Percentiles rank a stretch among this genome's conserved stretches.
Evolutionary conservation across 2,329 filamentous ascomycete species (phyloP).

Genomic region (Colletotrichum australisinense): DNA sequence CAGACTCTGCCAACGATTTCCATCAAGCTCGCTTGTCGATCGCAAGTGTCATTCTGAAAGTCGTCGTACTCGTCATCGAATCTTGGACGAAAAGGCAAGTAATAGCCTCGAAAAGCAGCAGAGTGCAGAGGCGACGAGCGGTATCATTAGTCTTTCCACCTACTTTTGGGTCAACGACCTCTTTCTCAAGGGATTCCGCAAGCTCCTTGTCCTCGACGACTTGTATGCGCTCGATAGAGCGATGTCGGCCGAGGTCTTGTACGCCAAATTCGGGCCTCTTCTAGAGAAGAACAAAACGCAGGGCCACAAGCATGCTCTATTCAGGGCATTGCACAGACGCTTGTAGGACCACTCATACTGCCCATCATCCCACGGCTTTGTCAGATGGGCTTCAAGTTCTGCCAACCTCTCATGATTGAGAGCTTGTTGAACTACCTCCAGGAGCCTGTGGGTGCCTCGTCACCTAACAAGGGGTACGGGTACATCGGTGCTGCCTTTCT

Average conservation of each 20-base stretch:
- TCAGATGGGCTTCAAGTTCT: constrained; percentile 47
- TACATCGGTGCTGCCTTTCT: constrained; percentile 54
- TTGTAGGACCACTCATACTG: constrained; percentile 46
- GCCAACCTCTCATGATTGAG: constrained; percentile 53
- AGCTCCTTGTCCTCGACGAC: constrained; percentile 43
- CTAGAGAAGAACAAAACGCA: constrained; percentile 17
- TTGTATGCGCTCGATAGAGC: constrained; percentile 39
- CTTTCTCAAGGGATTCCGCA: constrained; percentile 46
- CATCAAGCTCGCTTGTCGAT: constrained; percentile 33
- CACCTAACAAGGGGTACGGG: constrained; percentile 49
- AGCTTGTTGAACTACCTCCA: constrained; percentile 44
- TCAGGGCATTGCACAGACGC: constrained; percentile 42
- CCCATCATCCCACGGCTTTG: constrained; percentile 48
- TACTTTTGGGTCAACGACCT: constrained; percentile 50
- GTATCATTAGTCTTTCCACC: constrained; percentile 44
- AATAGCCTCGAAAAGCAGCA: constrained; percentile 41
- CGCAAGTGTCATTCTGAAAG: constrained; percentile 36
- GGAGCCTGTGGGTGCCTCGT: constrained; percentile 31
- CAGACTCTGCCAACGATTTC: background rate
- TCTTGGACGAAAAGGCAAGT: constrained; percentile 36
- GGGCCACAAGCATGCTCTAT: constrained; percentile 41
- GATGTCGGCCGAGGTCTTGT: constrained; percentile 10
- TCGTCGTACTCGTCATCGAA: constrained; percentile 37
- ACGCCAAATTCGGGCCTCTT: constrained; percentile 10
- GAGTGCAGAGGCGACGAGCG: constrained; percentile 51